These are phyloP conservation scores for Gastrodia elata DNA, from an alignment of 106 monocot genomes.

Conservation along the genomic window DNA sequence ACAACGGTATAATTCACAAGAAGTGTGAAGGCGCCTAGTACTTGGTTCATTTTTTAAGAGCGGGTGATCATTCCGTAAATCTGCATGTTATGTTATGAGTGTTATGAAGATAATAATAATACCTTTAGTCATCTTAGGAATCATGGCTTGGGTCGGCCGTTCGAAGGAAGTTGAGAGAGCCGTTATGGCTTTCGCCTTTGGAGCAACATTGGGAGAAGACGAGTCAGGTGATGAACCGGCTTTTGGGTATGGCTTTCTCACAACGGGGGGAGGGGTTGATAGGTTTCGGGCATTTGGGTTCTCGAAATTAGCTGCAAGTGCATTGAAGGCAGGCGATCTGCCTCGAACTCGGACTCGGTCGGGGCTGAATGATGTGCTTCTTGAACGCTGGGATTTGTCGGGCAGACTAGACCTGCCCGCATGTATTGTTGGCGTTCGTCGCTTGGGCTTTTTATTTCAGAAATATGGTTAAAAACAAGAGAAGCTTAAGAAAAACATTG, in stretches of 20 bases:
- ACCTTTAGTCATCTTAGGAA: constrained; percentile 63
- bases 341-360: constrained; percentile 77
- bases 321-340: constrained; percentile 86
- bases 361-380: constrained; percentile 86
- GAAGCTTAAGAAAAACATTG: constrained; percentile 5
- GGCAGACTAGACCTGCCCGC: constrained; percentile 57
- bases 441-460: constrained; percentile 79
- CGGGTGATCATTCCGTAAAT: no score
- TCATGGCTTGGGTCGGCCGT: constrained; percentile 17
- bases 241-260: constrained; percentile 69
- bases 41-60: no score
- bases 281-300: constrained; percentile 66
- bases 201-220: constrained; percentile 27
- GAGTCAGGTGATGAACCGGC: constrained; percentile 64
- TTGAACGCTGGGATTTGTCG: constrained; percentile 69
- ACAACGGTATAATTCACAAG: no score
- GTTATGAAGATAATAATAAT: background rate
- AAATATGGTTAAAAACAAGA: no score
- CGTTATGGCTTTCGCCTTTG: constrained; percentile 44
- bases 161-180: constrained; percentile 54
- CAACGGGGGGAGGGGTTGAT: constrained; percentile 82
- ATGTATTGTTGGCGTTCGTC: constrained; percentile 32
- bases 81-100: no score
- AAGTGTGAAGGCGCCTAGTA: no score
- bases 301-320: constrained; percentile 82